phyloP scores from a whole-genome alignment of 2,329 filamentous ascomycete species.

The Boeremia lycopersici region DNA sequence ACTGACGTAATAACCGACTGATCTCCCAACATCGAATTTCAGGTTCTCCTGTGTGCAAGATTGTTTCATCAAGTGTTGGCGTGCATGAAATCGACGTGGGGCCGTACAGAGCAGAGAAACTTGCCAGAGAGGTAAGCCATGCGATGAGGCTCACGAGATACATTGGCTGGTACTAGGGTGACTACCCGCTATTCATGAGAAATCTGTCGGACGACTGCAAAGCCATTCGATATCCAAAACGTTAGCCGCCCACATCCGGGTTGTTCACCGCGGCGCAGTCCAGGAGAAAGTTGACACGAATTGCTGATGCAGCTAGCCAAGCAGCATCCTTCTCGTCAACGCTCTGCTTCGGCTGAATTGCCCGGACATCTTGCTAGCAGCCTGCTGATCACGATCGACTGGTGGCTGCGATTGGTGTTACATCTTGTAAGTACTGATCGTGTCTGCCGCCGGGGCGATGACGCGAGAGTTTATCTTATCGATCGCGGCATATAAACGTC shows the following conservation, averaged over 20 bases:
- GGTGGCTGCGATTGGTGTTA: conserved; percentile 4
- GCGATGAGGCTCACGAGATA: too few species aligned
- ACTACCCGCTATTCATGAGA: not conserved
- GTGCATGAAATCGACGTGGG: not conserved
- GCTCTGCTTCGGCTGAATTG: not conserved
- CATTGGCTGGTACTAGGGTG: not conserved
- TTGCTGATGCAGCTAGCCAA: not conserved
- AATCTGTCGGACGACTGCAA: not conserved
- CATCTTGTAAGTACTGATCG: not conserved
- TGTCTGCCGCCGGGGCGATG: not conserved
- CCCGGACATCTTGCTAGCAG: not conserved
- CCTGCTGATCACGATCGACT: conserved; percentile 2
- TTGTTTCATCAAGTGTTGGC: not conserved
- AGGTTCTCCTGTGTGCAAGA: not conserved
- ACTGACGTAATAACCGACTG: conserved; percentile 18
- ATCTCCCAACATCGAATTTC: conserved; percentile 14
- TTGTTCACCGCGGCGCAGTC: not conserved
- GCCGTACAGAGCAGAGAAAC: not conserved
- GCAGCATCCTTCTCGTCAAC: not conserved
- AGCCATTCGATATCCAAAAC: not conserved
- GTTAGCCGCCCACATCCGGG: not conserved
- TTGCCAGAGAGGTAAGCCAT: not conserved
- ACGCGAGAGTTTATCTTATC: not conserved
- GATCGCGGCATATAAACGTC: not conserved
- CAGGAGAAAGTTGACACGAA: conserved; percentile 4